Evolutionary conservation across 192 early-diverging fungal genomes (phyloP), one percentile per base, ranked within the genome.

Genomic region (Nowakowskiella sp.): DNA sequence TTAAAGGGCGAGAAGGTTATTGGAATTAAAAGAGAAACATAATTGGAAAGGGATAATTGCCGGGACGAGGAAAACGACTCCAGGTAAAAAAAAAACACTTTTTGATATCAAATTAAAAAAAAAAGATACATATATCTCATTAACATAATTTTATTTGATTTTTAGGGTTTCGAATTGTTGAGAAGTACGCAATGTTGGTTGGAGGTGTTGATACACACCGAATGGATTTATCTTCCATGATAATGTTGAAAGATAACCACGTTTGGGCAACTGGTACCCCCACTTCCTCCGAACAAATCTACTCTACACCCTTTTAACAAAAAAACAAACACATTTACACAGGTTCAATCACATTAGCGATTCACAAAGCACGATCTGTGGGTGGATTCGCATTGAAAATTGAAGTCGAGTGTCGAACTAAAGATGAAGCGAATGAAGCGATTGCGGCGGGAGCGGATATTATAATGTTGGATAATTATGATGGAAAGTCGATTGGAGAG

Each of bases 171-270:
- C 82, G 95, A 32, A 64, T 94, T 39, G 87, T 98, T 1, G 95
- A 98, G 64, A 98, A 98, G 60, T 98, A 98, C 65, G 95, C 89
- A 24, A 92, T 94, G 80, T 70, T 92, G 21, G 91, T 98, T 19
- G 95, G 95, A 31, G 95, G 95, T 31, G 85, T 89, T 42, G 95
- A 98, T 62, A 92, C 90, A 0, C 95, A 98, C 66, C 91, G 95
- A 32, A 85, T 90, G 81, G 92, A 96, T 66, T 74, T 99, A 45
- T 94, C 91, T 2, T 83, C 89, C 10, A 94, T 96, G 92, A 87
- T 99, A 47, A 99, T 99, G 95, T 77, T 99, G 44, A 99, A 99
- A 69, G 95, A 99, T 72, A 96, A 98, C 72, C 95, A 98, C 57
- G 85, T 98, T 51, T 98, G 94, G 94, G 68, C 73, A 4, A 64